Base-by-base conservation (phyloP, 306 rosid genomes). In the Quercus rubra region DNA sequence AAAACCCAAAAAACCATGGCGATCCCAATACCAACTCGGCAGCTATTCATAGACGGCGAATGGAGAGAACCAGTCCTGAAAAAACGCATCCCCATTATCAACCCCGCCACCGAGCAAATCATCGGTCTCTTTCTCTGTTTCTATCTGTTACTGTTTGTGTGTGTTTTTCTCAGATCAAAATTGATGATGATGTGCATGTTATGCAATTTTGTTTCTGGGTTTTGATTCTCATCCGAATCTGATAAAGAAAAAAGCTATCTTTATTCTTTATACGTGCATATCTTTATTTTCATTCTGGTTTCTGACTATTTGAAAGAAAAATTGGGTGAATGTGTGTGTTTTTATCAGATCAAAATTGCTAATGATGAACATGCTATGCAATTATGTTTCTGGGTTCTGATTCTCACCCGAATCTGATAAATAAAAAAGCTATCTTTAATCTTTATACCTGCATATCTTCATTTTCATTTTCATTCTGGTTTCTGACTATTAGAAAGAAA, bases 41-140 rank as follows among this genome's bases (percentile, higher is more conserved):
- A 85, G 75, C 86, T 95, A 5, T 95, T 92, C 91, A 93, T 95
- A 67, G 84, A 85, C 51, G 99, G 99, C 64, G 90, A 91, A 66
- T 95, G 99, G 99, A 91, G 78, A 70, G 70, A 82, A 13, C 97
- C 99, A 6, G 51, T 51, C 3, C 97, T 86, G 67, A 89, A 76
- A 80, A 91, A 88, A 69, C 92, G 98, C 66, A 89, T 95, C 78
- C 93, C 98, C 59, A 4, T 95, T 83, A 73, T 95, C 94, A 95
- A 91, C 71, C 98, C 99, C 1, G 11, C 98, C 74, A 90, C 92
- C 19, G 90, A 95, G 74, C 70, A 86, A 55, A 85, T 67, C 64
- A 89, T 93, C 21, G 99, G 99, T 94, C 21, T 67, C 19, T 10
- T 30, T 80, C 62, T 67, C 77, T 75, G 71, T 78, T 8, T 5